Base-by-base conservation (phyloP, 345 rosid species). In the Brassica incana region DNA sequence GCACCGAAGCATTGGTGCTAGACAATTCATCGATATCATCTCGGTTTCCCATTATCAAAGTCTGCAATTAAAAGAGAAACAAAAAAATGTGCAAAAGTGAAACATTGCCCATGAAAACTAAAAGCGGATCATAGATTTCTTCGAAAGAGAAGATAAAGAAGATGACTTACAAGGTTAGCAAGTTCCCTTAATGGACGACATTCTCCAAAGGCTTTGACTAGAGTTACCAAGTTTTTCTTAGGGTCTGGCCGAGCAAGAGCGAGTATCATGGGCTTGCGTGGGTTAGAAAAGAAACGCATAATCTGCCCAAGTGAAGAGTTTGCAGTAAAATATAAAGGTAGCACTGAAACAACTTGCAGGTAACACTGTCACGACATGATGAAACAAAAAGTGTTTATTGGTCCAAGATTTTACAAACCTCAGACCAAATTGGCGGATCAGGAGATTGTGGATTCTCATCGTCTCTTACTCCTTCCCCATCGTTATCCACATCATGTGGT, bases 201-300 rank as follows among this genome's bases (percentile, higher is more conserved):
- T 79, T 87, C 94, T 80, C 94, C 94, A 83, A 90, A 90, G 66
- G 92, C 94, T 81, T 86, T 88, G 65, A 90, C 90, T 83, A 88
- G 79, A 75, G 90, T 90, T 16, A 91, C 88, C 65, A 88, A 87
- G 69, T 90, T 88, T 85, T 90, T 90, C 77, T 90, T 88, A 65
- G 94, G 94, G 82, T 90, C 94, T 20, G 92, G 89, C 76, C 94
- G 83, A 62, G 94, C 94, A 86, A 90, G 92, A 63, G 92, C 94
- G 75, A 90, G 92, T 65, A 90, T 87, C 92, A 90, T 87, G 10
- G 94, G 94, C 72, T 90, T 90, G 54, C 85, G 86, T 63, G 94
- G 87, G 74, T 88, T 90, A 45, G 94, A 74, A 77, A 90, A 90
- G 84, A 90, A 90, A 33, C 84, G 90, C 94, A 88, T 90, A 76